phyloP scores from a whole-genome alignment of 371 early-diverging fungal species.

The Mucor velutinosus region DNA sequence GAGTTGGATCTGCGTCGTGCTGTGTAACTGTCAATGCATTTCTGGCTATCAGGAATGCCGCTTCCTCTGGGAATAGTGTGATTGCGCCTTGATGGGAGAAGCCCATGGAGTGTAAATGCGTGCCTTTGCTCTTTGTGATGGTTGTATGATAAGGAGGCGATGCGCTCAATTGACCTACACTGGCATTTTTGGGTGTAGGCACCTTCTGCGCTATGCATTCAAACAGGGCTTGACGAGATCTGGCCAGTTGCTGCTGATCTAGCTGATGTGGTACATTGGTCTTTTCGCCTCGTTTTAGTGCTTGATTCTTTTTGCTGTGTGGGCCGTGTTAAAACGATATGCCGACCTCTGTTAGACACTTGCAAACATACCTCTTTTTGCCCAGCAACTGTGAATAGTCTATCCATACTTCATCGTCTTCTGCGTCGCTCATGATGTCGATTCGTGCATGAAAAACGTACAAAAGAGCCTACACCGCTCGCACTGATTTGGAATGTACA shows the following conservation, averaged over 20 bases:
- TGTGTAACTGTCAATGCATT: constrained; percentile 34
- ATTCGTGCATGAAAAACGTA: background rate
- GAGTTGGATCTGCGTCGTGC: background rate
- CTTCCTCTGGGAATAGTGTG: constrained; percentile 52
- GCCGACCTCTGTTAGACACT: background rate
- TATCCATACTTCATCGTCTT: constrained; percentile 21
- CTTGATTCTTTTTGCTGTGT: background rate
- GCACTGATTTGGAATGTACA: background rate
- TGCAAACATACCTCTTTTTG: constrained; percentile 3
- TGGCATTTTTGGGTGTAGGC: background rate
- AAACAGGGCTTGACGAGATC: constrained; percentile 20
- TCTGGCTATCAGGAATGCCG: constrained; percentile 54
- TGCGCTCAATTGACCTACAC: background rate
- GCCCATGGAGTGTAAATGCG: constrained; percentile 49
- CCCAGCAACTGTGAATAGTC: constrained; percentile 28
- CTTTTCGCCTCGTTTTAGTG: constrained; percentile 17
- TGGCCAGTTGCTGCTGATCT: constrained; percentile 7
- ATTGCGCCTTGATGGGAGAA: constrained; percentile 41
- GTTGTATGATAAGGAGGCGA: background rate
- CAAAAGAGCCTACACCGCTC: background rate
- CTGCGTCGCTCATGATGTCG: constrained; percentile 25
- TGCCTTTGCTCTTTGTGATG: constrained; percentile 35
- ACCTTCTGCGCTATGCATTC: background rate
- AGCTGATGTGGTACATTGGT: background rate
- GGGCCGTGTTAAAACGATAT: background rate